These are phyloP conservation scores for Xylaria sp. DNA, from an alignment of 2,329 filamentous ascomycete genomes.

Conservation along the genomic window DNA sequence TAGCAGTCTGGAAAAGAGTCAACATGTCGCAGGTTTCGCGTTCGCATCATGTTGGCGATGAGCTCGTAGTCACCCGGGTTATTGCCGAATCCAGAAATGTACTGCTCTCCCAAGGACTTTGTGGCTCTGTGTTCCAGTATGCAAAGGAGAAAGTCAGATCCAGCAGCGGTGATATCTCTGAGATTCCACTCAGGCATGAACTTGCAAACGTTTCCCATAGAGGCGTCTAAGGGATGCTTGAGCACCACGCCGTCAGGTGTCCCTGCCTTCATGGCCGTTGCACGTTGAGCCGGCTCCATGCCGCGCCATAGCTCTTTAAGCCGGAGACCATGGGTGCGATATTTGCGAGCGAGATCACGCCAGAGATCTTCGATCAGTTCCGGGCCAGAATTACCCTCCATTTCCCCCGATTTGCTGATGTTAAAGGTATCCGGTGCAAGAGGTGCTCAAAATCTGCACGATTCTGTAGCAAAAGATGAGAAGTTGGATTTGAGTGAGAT, in stretches of 20 bases:
- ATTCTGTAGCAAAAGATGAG: not conserved
- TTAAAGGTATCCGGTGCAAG: not conserved
- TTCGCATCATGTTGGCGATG: slow-evolving; percentile 52
- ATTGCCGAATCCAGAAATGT: slow-evolving; percentile 47
- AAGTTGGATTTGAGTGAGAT: not conserved
- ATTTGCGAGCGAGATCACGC: slow-evolving; percentile 54
- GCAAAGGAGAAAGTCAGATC: slow-evolving; percentile 53
- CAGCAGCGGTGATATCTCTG: slow-evolving; percentile 52
- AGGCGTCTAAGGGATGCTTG: slow-evolving; percentile 50
- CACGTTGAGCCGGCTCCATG: slow-evolving; percentile 51
- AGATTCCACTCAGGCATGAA: slow-evolving; percentile 59
- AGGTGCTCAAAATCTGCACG: not conserved
- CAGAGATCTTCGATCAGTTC: slow-evolving; percentile 48
- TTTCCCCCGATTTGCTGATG: not conserved
- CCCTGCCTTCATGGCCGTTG: slow-evolving; percentile 51
- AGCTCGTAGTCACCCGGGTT: slow-evolving; percentile 51
- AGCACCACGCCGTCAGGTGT: slow-evolving; percentile 51
- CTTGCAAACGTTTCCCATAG: slow-evolving; percentile 54
- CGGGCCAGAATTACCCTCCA: not conserved
- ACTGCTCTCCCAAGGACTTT: slow-evolving; percentile 51
- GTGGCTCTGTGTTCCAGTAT: slow-evolving; percentile 55
- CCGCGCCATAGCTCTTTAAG: slow-evolving; percentile 56
- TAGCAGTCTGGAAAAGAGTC: slow-evolving; percentile 49
- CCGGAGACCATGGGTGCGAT: slow-evolving; percentile 49
- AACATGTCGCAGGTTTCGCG: slow-evolving; percentile 48